Base-by-base conservation (phyloP, 257 asterid species). In the Penstemon davidsonii region DNA sequence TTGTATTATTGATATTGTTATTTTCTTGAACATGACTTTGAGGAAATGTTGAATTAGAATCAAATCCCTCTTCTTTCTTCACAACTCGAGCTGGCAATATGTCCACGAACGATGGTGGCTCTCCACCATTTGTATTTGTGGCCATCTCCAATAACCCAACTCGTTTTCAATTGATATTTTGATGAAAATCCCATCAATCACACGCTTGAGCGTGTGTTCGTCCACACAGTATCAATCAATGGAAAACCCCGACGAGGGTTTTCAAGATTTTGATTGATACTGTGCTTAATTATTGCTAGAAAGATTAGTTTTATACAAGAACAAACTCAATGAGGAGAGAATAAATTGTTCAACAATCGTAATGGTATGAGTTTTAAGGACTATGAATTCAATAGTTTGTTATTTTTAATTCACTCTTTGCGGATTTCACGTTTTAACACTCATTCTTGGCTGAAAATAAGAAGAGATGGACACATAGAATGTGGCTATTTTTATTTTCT, bases 201-300 rank as follows among this genome's bases (percentile, higher is more conserved):
- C 68, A 68, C 73, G 56, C 44, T 25, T 15, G 25, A 3, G 50
- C 39, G 7, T 13, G 38, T 39, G 60, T 6, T 6, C 38, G 3
- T 6, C 41, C 54, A 54, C 80, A 76, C 85, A 85, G 87, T 79
- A 83, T 79, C 89, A 87, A 82, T 76, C 83, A 66, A 78, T 11
- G 4, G 66, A 78, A 87, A 80, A 82, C 84, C 91, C 84, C 4
- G 13, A 45, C 41, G 47, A 78, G 86, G 91, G 89, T 76, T 87
- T 81, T 67, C 18, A 53, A 36, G 62, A 59, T 46, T 60, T 68
- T 49, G 84, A 83, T 85, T 81, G 88, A 85, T 82, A 85, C 84
- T 79, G 88, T 81, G 84, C 73, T 53, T 72, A 59, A 50, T 12
- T 58, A 70, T 67, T 70, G 51, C 40, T 44, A 38, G 46, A 13